Evolutionary conservation across 352 stramenopile genomes (phyloP).

Genomic region (Globisporangium radiosum): DNA sequence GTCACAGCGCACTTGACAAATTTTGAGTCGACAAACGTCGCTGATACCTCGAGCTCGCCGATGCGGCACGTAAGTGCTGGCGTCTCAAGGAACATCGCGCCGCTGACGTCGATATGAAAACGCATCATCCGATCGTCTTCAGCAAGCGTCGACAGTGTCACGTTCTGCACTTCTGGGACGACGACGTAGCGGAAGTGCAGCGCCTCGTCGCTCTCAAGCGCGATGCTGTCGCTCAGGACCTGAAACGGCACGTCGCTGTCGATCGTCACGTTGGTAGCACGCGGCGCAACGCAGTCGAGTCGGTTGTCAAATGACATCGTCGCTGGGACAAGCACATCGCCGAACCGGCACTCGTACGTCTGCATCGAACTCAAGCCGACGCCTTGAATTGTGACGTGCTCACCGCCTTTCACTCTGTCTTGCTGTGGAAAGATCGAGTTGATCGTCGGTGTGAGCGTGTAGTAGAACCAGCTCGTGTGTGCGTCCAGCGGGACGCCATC

Average conservation of each 20-base stretch:
- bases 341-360: conserved; percentile 25
- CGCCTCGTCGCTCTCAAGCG: conserved; percentile 2
- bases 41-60: conserved; percentile 4
- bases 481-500: background rate
- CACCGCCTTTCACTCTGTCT: conserved; percentile 14
- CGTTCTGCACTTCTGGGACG: conserved; percentile 17
- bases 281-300: conserved; percentile 22
- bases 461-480: conserved; percentile 30
- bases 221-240: background rate
- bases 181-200: conserved; percentile 20
- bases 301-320: conserved; percentile 22
- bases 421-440: conserved; percentile 16
- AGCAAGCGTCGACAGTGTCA: background rate
- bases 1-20: conserved; percentile 12
- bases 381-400: conserved; percentile 21
- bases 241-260: background rate
- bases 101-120: background rate
- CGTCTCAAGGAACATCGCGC: background rate
- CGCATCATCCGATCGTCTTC: background rate
- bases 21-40: conserved; percentile 5
- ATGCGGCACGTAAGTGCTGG: conserved; percentile 3
- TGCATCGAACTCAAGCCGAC: conserved; percentile 18
- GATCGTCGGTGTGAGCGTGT: conserved; percentile 18
- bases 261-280: background rate
- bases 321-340: conserved; percentile 10